These are phyloP conservation scores for Cystobasidiopsis lactophilus DNA, from an alignment of 768 basidiomycete genomes.

Conservation along the genomic window DNA sequence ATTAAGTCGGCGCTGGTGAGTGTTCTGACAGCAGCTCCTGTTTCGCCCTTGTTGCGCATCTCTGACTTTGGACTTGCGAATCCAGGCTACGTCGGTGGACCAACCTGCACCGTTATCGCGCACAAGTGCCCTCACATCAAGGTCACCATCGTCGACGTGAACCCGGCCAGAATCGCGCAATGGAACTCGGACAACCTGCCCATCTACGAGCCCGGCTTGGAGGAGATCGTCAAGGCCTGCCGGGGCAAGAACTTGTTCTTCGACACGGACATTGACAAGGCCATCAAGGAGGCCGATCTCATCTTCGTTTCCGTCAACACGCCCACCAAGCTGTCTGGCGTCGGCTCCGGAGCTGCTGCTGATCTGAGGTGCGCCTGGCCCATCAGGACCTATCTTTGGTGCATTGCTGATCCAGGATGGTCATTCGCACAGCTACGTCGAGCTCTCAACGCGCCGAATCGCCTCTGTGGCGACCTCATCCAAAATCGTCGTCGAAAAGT, in stretches of 20 bases:
- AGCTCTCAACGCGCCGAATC: slow-evolving; percentile 86
- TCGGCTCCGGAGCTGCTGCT: slow-evolving; percentile 93
- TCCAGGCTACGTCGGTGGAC: slow-evolving; percentile 18
- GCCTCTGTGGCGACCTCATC: slow-evolving; percentile 68
- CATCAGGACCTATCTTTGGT: background rate
- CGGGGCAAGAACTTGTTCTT: slow-evolving; percentile 94
- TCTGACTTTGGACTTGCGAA: background rate
- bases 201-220: slow-evolving; percentile 94
- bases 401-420: background rate
- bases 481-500: slow-evolving; percentile 99
- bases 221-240: slow-evolving; percentile 62
- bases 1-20: background rate
- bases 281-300: slow-evolving; percentile 79
- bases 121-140: slow-evolving; percentile 37
- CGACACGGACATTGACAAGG: slow-evolving; percentile 66
- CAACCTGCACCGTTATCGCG: slow-evolving; percentile 21
- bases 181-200: slow-evolving; percentile 72
- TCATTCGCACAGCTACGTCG: slow-evolving; percentile 52
- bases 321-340: slow-evolving; percentile 92
- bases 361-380: slow-evolving; percentile 64
- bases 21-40: background rate
- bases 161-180: slow-evolving; percentile 77
- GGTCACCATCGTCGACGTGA: slow-evolving; percentile 96
- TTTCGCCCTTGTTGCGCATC: background rate
- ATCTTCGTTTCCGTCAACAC: slow-evolving; percentile 99